phyloP scores from a whole-genome alignment of 176 grass and related monocot genomes.

The Triticum urartu region DNA sequence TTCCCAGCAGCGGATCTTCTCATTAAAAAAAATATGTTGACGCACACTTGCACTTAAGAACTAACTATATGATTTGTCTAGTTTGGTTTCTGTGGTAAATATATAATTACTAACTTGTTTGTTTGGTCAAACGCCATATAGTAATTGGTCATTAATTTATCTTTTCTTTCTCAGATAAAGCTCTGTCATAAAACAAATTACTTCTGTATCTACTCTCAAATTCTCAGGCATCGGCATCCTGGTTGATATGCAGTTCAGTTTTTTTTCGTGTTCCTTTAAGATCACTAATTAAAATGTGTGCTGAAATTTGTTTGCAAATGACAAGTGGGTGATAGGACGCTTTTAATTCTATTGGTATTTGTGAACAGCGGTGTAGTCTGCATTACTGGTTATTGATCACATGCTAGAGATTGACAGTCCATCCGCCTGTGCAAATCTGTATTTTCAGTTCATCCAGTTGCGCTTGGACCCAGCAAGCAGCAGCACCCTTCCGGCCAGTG shows the following conservation, averaged over 20 bases:
- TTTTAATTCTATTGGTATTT: background rate
- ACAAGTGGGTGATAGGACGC: background rate
- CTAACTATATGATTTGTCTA: background rate
- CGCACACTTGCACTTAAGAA: background rate
- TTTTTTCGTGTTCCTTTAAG: background rate
- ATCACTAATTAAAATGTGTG: background rate
- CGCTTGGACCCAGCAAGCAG: constrained; percentile 82
- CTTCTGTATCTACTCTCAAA: background rate
- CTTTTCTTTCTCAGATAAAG: background rate
- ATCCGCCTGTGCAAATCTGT: constrained; percentile 31
- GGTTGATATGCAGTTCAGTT: background rate
- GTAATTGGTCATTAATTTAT: background rate
- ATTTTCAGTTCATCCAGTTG: constrained; percentile 83
- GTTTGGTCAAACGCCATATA: background rate
- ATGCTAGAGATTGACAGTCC: background rate
- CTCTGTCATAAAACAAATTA: background rate
- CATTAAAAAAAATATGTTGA: background rate
- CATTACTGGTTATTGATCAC: background rate
- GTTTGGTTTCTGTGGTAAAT: constrained; percentile 10
- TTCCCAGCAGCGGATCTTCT: background rate
- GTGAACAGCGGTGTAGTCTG: background rate
- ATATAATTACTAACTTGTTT: constrained; percentile 2
- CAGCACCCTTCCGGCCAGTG: constrained; percentile 62
- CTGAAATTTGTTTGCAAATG: background rate
- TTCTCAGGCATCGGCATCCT: background rate